These are phyloP conservation scores for Phialemoniopsis sp. DNA, from an alignment of 2,329 filamentous ascomycete genomes.

Conservation along the genomic window DNA sequence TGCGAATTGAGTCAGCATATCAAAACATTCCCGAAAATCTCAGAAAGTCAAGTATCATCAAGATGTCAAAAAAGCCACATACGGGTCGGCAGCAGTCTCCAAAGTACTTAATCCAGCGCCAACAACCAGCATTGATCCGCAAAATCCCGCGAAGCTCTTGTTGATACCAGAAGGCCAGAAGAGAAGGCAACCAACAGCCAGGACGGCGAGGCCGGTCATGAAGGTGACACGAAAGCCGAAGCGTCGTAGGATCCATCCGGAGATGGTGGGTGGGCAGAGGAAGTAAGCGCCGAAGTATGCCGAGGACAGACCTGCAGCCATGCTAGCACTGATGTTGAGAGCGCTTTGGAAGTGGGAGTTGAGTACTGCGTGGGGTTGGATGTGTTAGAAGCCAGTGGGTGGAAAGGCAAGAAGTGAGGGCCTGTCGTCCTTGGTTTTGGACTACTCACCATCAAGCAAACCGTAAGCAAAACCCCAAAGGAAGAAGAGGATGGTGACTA, in stretches of 20 bases:
- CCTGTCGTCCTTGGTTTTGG: background rate
- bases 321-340: conserved; percentile 37
- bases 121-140: conserved; percentile 48
- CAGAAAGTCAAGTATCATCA: too few relatives aligned
- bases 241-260: conserved; percentile 52
- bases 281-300: conserved; percentile 46
- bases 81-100: conserved; percentile 56
- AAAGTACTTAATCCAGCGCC: conserved; percentile 38
- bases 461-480: conserved; percentile 31
- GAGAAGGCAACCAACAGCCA: conserved; percentile 51
- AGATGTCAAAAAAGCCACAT: too few relatives aligned
- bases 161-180: conserved; percentile 56
- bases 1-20: conserved; percentile 1
- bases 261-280: conserved; percentile 29
- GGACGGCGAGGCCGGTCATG: conserved; percentile 55
- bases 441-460: conserved; percentile 21
- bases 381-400: background rate
- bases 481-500: conserved; percentile 28
- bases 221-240: conserved; percentile 66
- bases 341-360: conserved; percentile 45
- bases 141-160: conserved; percentile 54
- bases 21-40: too few relatives aligned
- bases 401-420: background rate
- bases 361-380: conserved; percentile 30
- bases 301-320: conserved; percentile 41